phyloP scores from a whole-genome alignment of 202 grass and related monocot genomes.

The Saccharum hybrid region DNA sequence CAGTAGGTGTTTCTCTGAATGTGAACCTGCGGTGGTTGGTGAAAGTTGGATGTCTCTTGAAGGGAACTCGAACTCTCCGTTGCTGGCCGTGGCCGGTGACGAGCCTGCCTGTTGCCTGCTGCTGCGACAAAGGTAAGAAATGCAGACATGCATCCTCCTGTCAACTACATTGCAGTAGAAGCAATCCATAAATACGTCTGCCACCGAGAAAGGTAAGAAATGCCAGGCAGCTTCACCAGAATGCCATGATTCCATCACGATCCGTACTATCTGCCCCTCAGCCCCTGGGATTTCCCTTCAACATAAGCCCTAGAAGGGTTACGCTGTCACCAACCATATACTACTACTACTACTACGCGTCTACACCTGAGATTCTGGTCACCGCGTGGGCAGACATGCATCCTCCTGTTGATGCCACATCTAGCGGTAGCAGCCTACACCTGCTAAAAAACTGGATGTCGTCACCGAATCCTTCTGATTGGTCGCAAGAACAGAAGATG shows the following conservation, averaged over 20 bases:
- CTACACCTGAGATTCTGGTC: neutral
- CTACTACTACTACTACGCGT: too few species aligned
- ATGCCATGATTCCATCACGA: neutral
- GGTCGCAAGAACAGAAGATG: too few species aligned
- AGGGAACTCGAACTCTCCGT: constrained; percentile 1
- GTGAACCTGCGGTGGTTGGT: neutral
- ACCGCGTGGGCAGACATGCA: neutral
- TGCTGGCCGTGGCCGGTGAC: neutral
- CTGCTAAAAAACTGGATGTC: too few species aligned
- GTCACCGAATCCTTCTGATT: too few species aligned
- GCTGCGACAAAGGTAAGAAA: neutral
- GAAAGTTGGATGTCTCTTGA: constrained; percentile 33
- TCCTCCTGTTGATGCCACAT: too few species aligned
- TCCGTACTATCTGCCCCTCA: too few species aligned
- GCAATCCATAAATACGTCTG: neutral
- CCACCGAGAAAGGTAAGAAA: neutral
- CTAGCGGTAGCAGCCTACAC: too few species aligned
- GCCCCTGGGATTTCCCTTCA: neutral
- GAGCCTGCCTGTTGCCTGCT: neutral
- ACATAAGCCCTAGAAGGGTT: too few species aligned
- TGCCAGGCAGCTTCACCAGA: neutral
- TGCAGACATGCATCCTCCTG: too few species aligned
- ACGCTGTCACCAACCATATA: too few species aligned
- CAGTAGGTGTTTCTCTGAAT: neutral
- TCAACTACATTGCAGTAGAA: too few species aligned